Evolutionary conservation across 176 grass and related monocot species (phyloP).

Genomic region (Sorghum bicolor): DNA sequence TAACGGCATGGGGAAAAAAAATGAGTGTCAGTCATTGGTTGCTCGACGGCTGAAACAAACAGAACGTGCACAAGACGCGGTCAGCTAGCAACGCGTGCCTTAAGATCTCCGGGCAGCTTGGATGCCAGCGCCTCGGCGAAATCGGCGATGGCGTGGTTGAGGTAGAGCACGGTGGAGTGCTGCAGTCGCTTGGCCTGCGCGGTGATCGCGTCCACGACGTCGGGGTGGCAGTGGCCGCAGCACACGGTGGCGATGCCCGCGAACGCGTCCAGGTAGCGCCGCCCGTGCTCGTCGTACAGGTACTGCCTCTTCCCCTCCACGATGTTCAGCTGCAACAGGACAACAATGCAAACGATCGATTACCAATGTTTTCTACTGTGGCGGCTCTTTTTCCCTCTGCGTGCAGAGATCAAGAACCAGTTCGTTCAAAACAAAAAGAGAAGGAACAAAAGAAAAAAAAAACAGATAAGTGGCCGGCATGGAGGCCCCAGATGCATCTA

Average conservation of each 20-base stretch:
- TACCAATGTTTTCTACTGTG: too few relatives aligned
- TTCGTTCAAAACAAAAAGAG: not conserved
- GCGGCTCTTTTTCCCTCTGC: too few relatives aligned
- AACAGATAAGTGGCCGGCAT: not conserved
- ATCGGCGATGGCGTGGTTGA: conserved; percentile 79
- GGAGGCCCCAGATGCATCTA: not conserved
- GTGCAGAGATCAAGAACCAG: not conserved
- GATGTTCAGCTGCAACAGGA: conserved; percentile 63
- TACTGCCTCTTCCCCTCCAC: conserved; percentile 98
- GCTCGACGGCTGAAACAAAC: not conserved
- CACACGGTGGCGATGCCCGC: conserved; percentile 91
- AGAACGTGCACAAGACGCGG: not conserved
- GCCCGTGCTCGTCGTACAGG: conserved; percentile 78
- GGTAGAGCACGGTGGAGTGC: conserved; percentile 88
- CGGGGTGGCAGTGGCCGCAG: conserved; percentile 91
- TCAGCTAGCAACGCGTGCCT: conserved; percentile 17
- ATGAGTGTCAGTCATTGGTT: not conserved
- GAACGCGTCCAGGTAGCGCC: conserved; percentile 86
- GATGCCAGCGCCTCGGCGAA: conserved; percentile 92
- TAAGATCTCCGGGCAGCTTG: conserved; percentile 82
- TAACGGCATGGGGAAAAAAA: not conserved
- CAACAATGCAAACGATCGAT: not conserved
- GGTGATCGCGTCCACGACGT: conserved; percentile 64
- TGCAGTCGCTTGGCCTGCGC: conserved; percentile 64
- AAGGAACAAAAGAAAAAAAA: not conserved